Evolutionary conservation across 169 alveolate genomes (phyloP), one percentile per base, ranked within the genome.

Genomic region (Plasmodium billcollinsi): DNA sequence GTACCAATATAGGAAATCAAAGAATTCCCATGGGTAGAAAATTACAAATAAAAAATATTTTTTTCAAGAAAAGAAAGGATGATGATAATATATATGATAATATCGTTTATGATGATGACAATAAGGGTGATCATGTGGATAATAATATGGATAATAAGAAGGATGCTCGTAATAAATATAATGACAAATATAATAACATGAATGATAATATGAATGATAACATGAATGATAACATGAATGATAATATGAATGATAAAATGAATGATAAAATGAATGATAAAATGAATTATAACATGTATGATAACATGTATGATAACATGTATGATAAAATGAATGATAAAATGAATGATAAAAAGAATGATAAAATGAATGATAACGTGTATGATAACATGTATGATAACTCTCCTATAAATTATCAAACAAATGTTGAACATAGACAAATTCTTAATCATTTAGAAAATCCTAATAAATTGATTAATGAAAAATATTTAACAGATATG

Each of bases 391-490:
- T 33, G 1, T 33, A 5, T 33, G 45, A 33, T 33, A 33, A 33
- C 45, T 33, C 45, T 33, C 45, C 45, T 33, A 3, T 33, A 0
- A 33, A 33, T 33, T 33, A 4, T 33, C 29, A 54, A 26, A 26
- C 62, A 29, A 61, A 11, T 18, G 59, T 74, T 66, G 88, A 74
- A 0, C 59, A 74, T 45, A 59, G 52, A 2, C 59, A 59, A 50
- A 74, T 74, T n/a, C 62, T 61, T 63, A 74, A 74, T 61, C 62
- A 74, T 65, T 52, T 74, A 7, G 58, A 74, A 61, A 47, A 74
- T 4, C 61, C 20, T 74, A 18, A 61, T 20, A 26, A 61, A 12
- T 65, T 74, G 8, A 59, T 24, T 20, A 73, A 74, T 43, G 88
- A 74, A 33, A 74, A 12, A 12, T 74, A 74, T 61, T 26, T 73